phyloP scores from a whole-genome alignment of 2,329 filamentous ascomycete species.

The Helotiales sp. region DNA sequence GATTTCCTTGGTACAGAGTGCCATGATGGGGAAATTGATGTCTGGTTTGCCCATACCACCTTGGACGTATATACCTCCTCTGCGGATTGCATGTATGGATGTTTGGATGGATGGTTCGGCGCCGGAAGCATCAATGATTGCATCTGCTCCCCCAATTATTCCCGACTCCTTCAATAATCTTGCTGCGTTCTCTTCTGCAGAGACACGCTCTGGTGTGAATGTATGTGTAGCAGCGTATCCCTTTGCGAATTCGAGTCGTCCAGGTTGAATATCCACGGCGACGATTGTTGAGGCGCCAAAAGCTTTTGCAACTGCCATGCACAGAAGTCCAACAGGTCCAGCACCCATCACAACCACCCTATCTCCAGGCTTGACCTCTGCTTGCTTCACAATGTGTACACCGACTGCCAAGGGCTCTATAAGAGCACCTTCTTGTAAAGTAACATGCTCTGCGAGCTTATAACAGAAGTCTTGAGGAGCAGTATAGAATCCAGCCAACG shows the following conservation, averaged over 20 bases:
- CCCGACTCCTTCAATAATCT: conserved; percentile 63
- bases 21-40: conserved; percentile 90
- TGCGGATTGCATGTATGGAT: conserved; percentile 67
- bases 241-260: conserved; percentile 76
- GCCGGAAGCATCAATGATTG: conserved; percentile 78
- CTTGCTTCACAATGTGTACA: conserved; percentile 81
- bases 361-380: conserved; percentile 69
- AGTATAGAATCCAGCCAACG: conserved; percentile 81
- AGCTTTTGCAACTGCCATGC: conserved; percentile 79
- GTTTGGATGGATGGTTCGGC: conserved; percentile 78
- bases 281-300: conserved; percentile 85
- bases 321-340: conserved; percentile 83
- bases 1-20: conserved; percentile 85
- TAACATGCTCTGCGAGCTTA: conserved; percentile 76
- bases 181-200: conserved; percentile 72
- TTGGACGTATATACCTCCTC: conserved; percentile 78
- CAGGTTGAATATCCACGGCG: conserved; percentile 82
- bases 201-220: conserved; percentile 61
- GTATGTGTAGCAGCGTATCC: conserved; percentile 71
- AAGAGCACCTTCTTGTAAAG: conserved; percentile 82
- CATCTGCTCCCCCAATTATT: conserved; percentile 69
- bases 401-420: conserved; percentile 87
- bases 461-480: conserved; percentile 91
- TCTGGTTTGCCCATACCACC: conserved; percentile 88
- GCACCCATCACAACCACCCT: conserved; percentile 83